Evolutionary conservation across 2,329 filamentous ascomycete species (phyloP).

Genomic region (Myriosclerotinia scirpicola): DNA sequence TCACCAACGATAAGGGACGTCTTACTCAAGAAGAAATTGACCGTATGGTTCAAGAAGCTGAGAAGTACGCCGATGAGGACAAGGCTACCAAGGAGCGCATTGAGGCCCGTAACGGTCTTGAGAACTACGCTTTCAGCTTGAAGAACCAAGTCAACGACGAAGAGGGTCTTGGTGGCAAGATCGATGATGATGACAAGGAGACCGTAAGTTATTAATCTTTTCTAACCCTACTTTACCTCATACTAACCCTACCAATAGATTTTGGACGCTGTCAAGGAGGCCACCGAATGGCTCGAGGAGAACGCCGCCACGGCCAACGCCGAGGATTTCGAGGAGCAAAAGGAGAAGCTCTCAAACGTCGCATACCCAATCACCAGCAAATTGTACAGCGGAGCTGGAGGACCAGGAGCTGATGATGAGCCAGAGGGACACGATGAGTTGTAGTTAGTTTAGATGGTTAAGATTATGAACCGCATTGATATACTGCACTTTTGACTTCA

Average conservation of each 20-base stretch:
- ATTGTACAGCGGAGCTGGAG: conserved; percentile 72
- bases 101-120: conserved; percentile 90
- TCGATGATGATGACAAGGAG: conserved; percentile 98
- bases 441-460: conserved; percentile 49
- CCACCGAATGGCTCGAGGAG: conserved; percentile 95
- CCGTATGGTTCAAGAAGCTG: conserved; percentile 97
- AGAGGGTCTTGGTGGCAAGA: conserved; percentile 96
- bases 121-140: conserved; percentile 98
- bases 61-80: conserved; percentile 99
- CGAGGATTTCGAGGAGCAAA: conserved; percentile 99
- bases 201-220: conserved; percentile 57
- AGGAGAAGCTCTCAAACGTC: conserved; percentile 96
- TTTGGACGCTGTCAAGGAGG: conserved; percentile 94
- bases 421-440: conserved; percentile 72
- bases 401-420: conserved; percentile 69
- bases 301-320: conserved; percentile 80
- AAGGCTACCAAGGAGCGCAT: conserved; percentile 97
- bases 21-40: conserved; percentile 96
- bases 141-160: conserved; percentile 99
- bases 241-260: conserved; percentile 57
- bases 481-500: conserved; percentile 5
- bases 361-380: conserved; percentile 99
- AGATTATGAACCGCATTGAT: conserved; percentile 2
- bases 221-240: conserved; percentile 1
- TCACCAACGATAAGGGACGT: conserved; percentile 99